Evolutionary conservation across 257 asterid species (phyloP).

Genomic region (Jasminum sambac): DNA sequence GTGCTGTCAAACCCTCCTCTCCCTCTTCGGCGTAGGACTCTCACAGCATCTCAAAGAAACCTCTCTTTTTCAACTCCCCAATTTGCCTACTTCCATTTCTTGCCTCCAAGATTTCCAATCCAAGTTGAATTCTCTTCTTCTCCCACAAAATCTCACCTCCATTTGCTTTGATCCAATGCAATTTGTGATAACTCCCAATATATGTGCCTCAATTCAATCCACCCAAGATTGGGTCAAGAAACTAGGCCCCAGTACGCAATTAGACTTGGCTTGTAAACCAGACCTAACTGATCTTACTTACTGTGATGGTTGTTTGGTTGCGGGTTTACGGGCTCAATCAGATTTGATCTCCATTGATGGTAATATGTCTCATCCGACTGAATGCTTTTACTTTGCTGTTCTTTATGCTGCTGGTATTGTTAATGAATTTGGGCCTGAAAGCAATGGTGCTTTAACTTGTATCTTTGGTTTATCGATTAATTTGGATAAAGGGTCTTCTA

Average conservation of each 20-base stretch:
- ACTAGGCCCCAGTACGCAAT: slow-evolving; percentile 48
- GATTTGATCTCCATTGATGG: slow-evolving; percentile 67
- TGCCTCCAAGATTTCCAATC: slow-evolving; percentile 69
- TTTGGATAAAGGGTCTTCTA: slow-evolving; percentile 25
- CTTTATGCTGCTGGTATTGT: slow-evolving; percentile 87
- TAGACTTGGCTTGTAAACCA: slow-evolving; percentile 64
- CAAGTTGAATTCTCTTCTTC: slow-evolving; percentile 46
- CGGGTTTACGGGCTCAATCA: slow-evolving; percentile 63
- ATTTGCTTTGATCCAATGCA: slow-evolving; percentile 66
- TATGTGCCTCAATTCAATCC: slow-evolving; percentile 67
- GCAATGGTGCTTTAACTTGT: slow-evolving; percentile 62
- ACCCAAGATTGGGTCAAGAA: slow-evolving; percentile 62
- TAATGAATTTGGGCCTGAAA: slow-evolving; percentile 70
- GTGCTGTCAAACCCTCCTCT: slow-evolving; percentile 77
- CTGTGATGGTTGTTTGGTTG: slow-evolving; percentile 72
- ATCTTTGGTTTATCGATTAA: slow-evolving; percentile 55
- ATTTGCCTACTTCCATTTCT: slow-evolving; percentile 68
- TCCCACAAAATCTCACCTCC: slow-evolving; percentile 56
- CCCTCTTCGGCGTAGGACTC: slow-evolving; percentile 63
- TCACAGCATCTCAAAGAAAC: slow-evolving; percentile 59
- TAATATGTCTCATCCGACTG: slow-evolving; percentile 59
- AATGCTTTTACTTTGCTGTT: slow-evolving; percentile 67
- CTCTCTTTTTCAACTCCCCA: slow-evolving; percentile 50
- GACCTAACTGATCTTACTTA: slow-evolving; percentile 62
- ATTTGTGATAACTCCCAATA: slow-evolving; percentile 47